Percentiles rank a stretch among this genome's conserved stretches.
phyloP scores from a whole-genome alignment of 495 filamentous ascomycete genomes.

The Hyaloscypha variabilis region DNA sequence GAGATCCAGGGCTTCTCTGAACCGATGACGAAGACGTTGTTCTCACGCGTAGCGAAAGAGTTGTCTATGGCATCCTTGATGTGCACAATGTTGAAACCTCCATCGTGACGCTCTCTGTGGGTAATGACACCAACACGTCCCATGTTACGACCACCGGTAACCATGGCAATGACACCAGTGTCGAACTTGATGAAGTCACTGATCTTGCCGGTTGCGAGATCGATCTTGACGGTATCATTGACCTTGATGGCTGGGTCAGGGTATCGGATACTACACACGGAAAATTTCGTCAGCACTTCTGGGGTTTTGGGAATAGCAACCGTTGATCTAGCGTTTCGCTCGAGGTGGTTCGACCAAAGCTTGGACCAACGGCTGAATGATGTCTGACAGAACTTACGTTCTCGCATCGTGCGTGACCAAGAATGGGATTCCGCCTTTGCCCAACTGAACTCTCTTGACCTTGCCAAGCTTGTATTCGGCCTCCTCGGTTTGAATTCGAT shows the following conservation, averaged over 20 bases:
- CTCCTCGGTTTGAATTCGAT: slow-evolving; percentile 97
- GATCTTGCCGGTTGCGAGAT: slow-evolving; percentile 96
- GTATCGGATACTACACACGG: slow-evolving; percentile 85
- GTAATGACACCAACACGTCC: slow-evolving; percentile 99
- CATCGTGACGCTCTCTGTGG: slow-evolving; percentile 98
- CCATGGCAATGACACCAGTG: slow-evolving; percentile 96
- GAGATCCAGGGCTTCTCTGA: slow-evolving; percentile 98
- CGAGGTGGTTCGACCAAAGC: slow-evolving; percentile 77
- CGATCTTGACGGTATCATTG: slow-evolving; percentile 99
- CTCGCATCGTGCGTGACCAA: slow-evolving; percentile 99
- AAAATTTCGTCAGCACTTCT: slow-evolving; percentile 32
- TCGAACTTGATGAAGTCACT: slow-evolving; percentile 95
- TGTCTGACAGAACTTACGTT: slow-evolving; percentile 94
- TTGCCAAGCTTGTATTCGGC: slow-evolving; percentile 99
- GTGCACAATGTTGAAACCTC: slow-evolving; percentile 99
- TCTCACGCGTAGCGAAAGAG: slow-evolving; percentile 97
- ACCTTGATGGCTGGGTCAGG: slow-evolving; percentile 97
- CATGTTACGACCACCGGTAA: slow-evolving; percentile 98
- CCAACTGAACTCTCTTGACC: slow-evolving; percentile 98
- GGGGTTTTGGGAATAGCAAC: slow-evolving; percentile 28
- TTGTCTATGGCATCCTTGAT: slow-evolving; percentile 99
- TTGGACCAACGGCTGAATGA: slow-evolving; percentile 99
- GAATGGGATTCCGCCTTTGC: slow-evolving; percentile 99
- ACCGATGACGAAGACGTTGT: slow-evolving; percentile 98
- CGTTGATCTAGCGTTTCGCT: slow-evolving; percentile 43